Percentiles rank a stretch among this genome's conserved stretches.
Conservation (phyloP, 108 stramenopile species). For the Schizochytrium sp. region DNA sequence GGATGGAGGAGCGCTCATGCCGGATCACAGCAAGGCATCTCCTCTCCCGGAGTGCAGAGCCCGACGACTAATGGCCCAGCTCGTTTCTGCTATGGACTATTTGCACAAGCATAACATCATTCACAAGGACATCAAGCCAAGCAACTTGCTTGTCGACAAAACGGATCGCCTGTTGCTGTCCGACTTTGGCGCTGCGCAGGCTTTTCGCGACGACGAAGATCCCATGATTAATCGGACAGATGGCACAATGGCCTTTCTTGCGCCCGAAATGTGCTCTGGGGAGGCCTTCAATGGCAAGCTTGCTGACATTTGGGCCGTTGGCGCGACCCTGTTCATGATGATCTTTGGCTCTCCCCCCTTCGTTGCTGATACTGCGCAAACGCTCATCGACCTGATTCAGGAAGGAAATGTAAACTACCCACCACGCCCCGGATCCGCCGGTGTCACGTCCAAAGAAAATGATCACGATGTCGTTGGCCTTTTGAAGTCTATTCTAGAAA, state of each 20-base stretch:
- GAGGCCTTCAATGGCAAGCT: not conserved
- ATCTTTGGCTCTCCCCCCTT: constrained; percentile 29
- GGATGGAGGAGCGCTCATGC: constrained; percentile 26
- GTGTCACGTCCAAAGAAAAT: not conserved
- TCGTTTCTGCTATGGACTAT: constrained; percentile 25
- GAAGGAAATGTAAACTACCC: not conserved
- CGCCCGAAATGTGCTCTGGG: constrained; percentile 28
- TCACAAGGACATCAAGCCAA: constrained; percentile 35
- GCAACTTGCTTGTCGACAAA: constrained; percentile 19
- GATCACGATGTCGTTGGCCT: not conserved
- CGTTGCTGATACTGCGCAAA: not conserved
- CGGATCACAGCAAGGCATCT: not conserved
- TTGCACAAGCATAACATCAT: constrained; percentile 24
- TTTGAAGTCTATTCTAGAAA: not conserved
- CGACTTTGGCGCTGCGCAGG: constrained; percentile 35
- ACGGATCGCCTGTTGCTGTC: constrained; percentile 12
- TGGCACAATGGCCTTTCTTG: constrained; percentile 33
- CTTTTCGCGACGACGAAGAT: not conserved
- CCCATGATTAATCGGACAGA: not conserved
- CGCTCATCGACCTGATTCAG: not conserved
- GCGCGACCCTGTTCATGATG: constrained; percentile 32
- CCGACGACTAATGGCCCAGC: constrained; percentile 11
- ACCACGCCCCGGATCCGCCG: not conserved
- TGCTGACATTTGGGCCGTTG: constrained; percentile 31
- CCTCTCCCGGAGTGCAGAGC: not conserved